Percentiles rank a stretch among this genome's conserved stretches.
Conservation (phyloP, 306 rosid genomes). For the Cicer judaicum region DNA sequence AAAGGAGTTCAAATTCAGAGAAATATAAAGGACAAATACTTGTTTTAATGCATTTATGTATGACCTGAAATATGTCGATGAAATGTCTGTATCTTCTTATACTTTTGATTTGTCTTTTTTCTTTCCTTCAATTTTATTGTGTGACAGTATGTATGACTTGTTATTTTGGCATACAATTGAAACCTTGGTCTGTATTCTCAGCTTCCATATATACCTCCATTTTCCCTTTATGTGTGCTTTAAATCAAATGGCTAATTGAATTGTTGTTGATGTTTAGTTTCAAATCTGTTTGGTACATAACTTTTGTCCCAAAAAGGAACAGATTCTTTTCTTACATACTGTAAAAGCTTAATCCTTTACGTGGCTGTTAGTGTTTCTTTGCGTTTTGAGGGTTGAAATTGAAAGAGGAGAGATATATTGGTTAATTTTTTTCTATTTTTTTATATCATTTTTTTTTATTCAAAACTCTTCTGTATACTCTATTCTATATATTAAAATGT, state of each 20-base stretch:
- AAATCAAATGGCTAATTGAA: neutral
- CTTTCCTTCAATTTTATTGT: neutral
- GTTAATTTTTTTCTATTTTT: too few species aligned
- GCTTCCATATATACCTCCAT: slow-evolving; percentile 6
- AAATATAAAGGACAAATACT: slow-evolving; percentile 2
- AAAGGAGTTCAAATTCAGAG: slow-evolving; percentile 15
- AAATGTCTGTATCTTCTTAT: neutral
- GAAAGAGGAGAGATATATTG: slow-evolving; percentile 28
- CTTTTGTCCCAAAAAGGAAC: neutral
- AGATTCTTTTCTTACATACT: slow-evolving; percentile 51
- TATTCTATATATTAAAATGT: too few species aligned
- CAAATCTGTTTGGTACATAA: neutral
- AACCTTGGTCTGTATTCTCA: neutral
- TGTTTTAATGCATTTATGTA: slow-evolving; percentile 1
- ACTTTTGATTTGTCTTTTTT: slow-evolving; percentile 4
- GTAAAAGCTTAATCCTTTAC: slow-evolving; percentile 55
- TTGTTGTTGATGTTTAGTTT: slow-evolving; percentile 1
- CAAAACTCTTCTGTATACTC: too few species aligned
- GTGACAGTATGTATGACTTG: slow-evolving; percentile 12
- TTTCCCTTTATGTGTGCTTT: slow-evolving; percentile 15
- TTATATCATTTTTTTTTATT: too few species aligned
- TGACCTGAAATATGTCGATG: neutral
- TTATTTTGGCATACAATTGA: neutral
- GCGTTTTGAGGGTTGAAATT: slow-evolving; percentile 28
- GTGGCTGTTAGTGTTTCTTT: slow-evolving; percentile 37